A percentile compares a stretch with the other conserved stretches of the same genome.
These are phyloP conservation scores for Pseudotsuga menziesii DNA, from an alignment of 75 land plant species.

Conservation along the genomic window DNA sequence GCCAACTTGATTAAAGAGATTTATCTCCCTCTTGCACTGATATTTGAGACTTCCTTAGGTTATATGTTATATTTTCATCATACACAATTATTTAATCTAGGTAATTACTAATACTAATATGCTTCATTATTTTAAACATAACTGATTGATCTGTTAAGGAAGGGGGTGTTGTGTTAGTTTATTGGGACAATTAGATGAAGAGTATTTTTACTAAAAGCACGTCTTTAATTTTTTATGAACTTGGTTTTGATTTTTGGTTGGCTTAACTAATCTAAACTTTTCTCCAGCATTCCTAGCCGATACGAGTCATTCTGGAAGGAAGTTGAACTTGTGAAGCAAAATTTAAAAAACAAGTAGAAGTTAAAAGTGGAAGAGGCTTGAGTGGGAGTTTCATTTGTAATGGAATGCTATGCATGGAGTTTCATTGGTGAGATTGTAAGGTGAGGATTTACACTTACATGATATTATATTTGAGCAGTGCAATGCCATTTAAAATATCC, in stretches of 20 bases:
- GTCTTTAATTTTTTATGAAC: neutral
- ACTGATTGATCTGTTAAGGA: too few species aligned
- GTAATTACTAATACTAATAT: too few species aligned
- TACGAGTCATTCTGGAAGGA: slow-evolving; percentile 73
- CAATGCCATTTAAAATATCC: neutral
- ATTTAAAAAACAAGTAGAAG: slow-evolving; percentile 61
- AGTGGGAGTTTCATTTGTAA: slow-evolving; percentile 62
- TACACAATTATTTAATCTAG: neutral
- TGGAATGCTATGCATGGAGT: slow-evolving; percentile 76
- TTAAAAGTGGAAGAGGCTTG: slow-evolving; percentile 78
- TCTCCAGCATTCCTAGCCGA: slow-evolving; percentile 62
- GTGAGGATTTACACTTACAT: slow-evolving; percentile 73
- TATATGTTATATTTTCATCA: neutral
- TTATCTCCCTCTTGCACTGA: neutral
- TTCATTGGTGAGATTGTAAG: slow-evolving; percentile 81
- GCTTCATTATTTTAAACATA: too few species aligned
- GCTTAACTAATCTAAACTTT: neutral
- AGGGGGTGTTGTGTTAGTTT: too few species aligned
- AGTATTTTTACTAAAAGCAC: too few species aligned
- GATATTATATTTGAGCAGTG: slow-evolving; percentile 23
- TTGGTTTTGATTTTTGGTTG: neutral
- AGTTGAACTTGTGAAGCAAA: slow-evolving; percentile 51
- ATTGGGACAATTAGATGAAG: too few species aligned
- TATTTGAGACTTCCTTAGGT: neutral
- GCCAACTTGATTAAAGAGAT: neutral